Evolutionary conservation across 2,329 filamentous ascomycete species (phyloP), one percentile per base, ranked within the genome.

Genomic region (Aspergillus brasiliensis): DNA sequence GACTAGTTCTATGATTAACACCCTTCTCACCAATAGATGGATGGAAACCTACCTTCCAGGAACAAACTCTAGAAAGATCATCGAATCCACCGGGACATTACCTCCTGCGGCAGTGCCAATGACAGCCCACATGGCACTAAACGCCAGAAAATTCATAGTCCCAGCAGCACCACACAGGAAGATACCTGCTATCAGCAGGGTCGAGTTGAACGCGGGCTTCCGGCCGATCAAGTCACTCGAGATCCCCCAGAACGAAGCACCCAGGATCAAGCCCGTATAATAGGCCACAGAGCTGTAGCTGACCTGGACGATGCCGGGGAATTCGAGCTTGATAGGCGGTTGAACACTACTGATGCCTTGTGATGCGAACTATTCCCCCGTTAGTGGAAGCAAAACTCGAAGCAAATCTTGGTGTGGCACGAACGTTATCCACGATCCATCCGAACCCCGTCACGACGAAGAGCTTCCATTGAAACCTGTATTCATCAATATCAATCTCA

Each of bases 401-500:
- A n/a, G n/a, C n/a, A n/a, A n/a, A n/a, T n/a, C n/a, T n/a, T n/a
- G n/a, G n/a, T n/a, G 13, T 10, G 40, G 1, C 21, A 44, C 62
- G 19, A 49, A 74, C 69, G 38, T 90, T 90, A 73, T 90, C 88
- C 51, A 84, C 84, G 5, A 87, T 86, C 87, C 87, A 90, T 23
- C 88, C 88, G 64, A 90, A 90, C 1, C 87, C 87, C 31, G 88
- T 84, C 13, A 90, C 85, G 25, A 84, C 69, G 68, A 89, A 89
- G 1, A 90, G 80, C 66, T 87, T 83, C 85, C 86, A 89, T 69
- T 81, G 79, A 11, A 71, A 72, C 37, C 69, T 71, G 48, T 10
- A 10, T 11, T 61, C 17, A 65, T 60, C 34, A 52, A 7, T 37
- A 40, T 25, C 1, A 1, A 7, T 38, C 3, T 21, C 3, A 8